Conservation (phyloP, 2,329 filamentous ascomycete genomes). For the Fusarium begoniae region DNA sequence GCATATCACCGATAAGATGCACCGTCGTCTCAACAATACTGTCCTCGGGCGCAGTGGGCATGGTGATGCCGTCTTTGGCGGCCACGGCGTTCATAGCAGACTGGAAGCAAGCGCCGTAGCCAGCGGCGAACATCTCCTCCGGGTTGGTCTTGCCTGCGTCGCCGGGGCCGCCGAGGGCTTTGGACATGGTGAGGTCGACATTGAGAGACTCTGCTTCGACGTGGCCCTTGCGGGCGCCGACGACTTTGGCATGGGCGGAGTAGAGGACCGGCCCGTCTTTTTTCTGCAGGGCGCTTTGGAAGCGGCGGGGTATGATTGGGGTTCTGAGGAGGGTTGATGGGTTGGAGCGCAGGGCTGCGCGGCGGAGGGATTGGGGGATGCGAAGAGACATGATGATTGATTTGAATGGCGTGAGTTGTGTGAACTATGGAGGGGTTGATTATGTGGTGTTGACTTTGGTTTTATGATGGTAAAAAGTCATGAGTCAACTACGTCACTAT, state of each 20-base stretch:
- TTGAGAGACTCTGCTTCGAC: constrained; percentile 22
- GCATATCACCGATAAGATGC: constrained; percentile 17
- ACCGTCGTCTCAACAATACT: constrained; percentile 19
- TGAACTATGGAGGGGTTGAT: background rate
- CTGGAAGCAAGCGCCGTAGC: constrained; percentile 20
- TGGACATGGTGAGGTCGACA: constrained; percentile 25
- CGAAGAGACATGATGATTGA: constrained; percentile 9
- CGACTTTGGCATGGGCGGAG: constrained; percentile 16
- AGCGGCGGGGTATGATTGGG: background rate
- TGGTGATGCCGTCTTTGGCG: background rate
- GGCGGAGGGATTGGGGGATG: background rate
- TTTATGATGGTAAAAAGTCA: background rate
- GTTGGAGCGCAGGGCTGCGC: background rate
- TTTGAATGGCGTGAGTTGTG: too few relatives aligned
- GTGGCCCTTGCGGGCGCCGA: constrained; percentile 18
- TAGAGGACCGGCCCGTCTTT: background rate
- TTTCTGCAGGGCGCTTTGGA: background rate
- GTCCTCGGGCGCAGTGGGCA: constrained; percentile 9
- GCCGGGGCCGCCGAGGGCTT: constrained; percentile 13
- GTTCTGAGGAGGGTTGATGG: background rate
- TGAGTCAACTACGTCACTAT: constrained; percentile 27
- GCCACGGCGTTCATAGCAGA: constrained; percentile 22
- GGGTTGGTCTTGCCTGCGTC: constrained; percentile 21
- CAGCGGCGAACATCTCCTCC: constrained; percentile 12
- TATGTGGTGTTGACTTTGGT: background rate